Evolutionary conservation across 495 filamentous ascomycete species (phyloP).

Genomic region (Hyaloscypha bicolor): DNA sequence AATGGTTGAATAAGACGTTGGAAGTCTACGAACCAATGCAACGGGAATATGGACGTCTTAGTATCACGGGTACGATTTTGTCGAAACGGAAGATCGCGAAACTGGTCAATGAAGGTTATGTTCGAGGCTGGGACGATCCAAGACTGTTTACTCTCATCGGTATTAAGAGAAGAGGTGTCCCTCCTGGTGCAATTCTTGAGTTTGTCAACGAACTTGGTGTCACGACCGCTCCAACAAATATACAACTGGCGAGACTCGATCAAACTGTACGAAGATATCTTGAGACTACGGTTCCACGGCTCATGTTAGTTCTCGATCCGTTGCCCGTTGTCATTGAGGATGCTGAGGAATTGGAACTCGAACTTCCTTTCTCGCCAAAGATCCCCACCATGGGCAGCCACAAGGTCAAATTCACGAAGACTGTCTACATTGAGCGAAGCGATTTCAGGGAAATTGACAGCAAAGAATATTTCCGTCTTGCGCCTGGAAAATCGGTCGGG

Average conservation of each 20-base stretch:
- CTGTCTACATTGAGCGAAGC: slow-evolving; percentile 86
- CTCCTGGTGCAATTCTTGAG: slow-evolving; percentile 74
- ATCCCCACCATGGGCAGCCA: slow-evolving; percentile 55
- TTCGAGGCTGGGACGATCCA: slow-evolving; percentile 81
- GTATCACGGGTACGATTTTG: slow-evolving; percentile 74
- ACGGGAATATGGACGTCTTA: slow-evolving; percentile 76
- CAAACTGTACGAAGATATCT: slow-evolving; percentile 71
- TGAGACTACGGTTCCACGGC: slow-evolving; percentile 74
- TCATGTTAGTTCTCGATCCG: slow-evolving; percentile 79
- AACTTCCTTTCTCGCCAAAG: slow-evolving; percentile 70
- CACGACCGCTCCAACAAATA: slow-evolving; percentile 66
- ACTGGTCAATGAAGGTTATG: slow-evolving; percentile 64
- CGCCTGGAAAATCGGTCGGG: slow-evolving; percentile 87
- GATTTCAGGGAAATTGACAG: slow-evolving; percentile 89
- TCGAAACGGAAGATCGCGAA: slow-evolving; percentile 75
- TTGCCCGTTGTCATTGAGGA: slow-evolving; percentile 73
- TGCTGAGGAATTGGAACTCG: slow-evolving; percentile 60
- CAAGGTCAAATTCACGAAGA: slow-evolving; percentile 77
- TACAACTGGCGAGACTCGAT: slow-evolving; percentile 70
- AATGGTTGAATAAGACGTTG: slow-evolving; percentile 75
- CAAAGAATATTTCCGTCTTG: slow-evolving; percentile 90
- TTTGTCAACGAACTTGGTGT: slow-evolving; percentile 85
- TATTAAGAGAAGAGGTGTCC: slow-evolving; percentile 76
- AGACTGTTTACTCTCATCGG: slow-evolving; percentile 79
- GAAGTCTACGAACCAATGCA: slow-evolving; percentile 80